These are phyloP conservation scores for Cytospora chrysosperma DNA, from an alignment of 2,329 filamentous ascomycete genomes.

Conservation along the genomic window DNA sequence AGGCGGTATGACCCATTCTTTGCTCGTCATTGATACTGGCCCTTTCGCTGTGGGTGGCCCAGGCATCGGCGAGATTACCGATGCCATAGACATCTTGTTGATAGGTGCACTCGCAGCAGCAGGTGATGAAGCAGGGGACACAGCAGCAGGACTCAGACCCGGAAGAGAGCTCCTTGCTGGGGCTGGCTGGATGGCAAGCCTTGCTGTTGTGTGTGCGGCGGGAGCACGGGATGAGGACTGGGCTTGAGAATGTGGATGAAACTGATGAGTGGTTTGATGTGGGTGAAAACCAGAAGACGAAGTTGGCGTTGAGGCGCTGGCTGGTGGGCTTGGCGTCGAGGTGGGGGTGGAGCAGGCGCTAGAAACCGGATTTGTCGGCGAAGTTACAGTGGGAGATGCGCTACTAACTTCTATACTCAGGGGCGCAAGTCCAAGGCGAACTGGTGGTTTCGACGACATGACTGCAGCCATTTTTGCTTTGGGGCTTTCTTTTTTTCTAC, in stretches of 20 bases:
- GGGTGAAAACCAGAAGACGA: conserved; percentile 9
- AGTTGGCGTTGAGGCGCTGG: conserved; percentile 11
- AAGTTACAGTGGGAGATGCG: not conserved
- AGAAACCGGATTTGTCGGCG: conserved; percentile 21
- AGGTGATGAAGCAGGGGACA: not conserved
- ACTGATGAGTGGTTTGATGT: not conserved
- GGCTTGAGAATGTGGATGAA: not conserved
- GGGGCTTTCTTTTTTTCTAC: not conserved
- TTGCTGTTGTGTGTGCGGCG: not conserved
- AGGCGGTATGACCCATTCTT: conserved; percentile 83
- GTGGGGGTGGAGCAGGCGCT: conserved; percentile 23
- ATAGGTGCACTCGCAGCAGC: conserved; percentile 26
- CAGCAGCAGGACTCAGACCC: conserved; percentile 3
- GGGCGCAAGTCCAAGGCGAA: conserved; percentile 14
- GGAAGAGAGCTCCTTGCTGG: conserved; percentile 22
- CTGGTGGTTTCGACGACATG: conserved; percentile 11
- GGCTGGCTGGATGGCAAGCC: conserved; percentile 19
- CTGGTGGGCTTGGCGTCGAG: conserved; percentile 16
- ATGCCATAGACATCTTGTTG: conserved; percentile 49
- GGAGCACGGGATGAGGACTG: not conserved
- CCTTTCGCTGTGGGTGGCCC: conserved; percentile 41
- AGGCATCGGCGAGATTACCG: conserved; percentile 44
- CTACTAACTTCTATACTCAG: conserved; percentile 18
- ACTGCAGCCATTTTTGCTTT: conserved; percentile 4
- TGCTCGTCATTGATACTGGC: conserved; percentile 66